Evolutionary conservation across 2,329 filamentous ascomycete genomes (phyloP).

Genomic region (Nannizziopsis arthrosporioides): DNA sequence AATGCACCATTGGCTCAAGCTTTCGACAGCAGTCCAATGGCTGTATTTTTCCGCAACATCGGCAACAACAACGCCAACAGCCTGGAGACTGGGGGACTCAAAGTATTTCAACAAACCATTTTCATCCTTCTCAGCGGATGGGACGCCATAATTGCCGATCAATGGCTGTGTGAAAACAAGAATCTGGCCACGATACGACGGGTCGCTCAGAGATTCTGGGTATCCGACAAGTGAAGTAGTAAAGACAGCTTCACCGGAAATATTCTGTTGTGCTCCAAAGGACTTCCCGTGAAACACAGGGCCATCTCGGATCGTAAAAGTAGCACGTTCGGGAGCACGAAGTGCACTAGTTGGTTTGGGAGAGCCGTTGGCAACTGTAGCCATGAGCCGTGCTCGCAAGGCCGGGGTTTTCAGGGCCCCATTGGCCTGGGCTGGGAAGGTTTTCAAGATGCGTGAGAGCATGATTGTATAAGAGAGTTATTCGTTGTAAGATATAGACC

Average conservation of each 20-base stretch:
- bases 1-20: slow-evolving; percentile 84
- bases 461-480: slow-evolving; percentile 27
- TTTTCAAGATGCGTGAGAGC: slow-evolving; percentile 45
- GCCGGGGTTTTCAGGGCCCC: slow-evolving; percentile 30
- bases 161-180: slow-evolving; percentile 95
- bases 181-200: slow-evolving; percentile 68
- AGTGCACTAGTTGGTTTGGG: slow-evolving; percentile 52
- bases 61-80: slow-evolving; percentile 86
- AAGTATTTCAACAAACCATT: slow-evolving; percentile 94
- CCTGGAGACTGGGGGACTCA: slow-evolving; percentile 95
- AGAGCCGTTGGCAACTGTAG: slow-evolving; percentile 57
- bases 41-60: slow-evolving; percentile 90
- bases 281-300: slow-evolving; percentile 93
- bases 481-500: slow-evolving; percentile 1
- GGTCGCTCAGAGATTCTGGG: slow-evolving; percentile 71
- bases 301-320: slow-evolving; percentile 90
- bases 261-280: slow-evolving; percentile 91
- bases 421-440: slow-evolving; percentile 38
- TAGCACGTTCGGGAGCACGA: slow-evolving; percentile 65
- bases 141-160: slow-evolving; percentile 97
- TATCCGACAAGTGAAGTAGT: slow-evolving; percentile 96
- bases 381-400: slow-evolving; percentile 40
- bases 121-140: slow-evolving; percentile 70
- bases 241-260: slow-evolving; percentile 96
- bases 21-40: slow-evolving; percentile 97